phyloP scores from a whole-genome alignment of 257 asterid species.

The Solanum stenotomum region DNA sequence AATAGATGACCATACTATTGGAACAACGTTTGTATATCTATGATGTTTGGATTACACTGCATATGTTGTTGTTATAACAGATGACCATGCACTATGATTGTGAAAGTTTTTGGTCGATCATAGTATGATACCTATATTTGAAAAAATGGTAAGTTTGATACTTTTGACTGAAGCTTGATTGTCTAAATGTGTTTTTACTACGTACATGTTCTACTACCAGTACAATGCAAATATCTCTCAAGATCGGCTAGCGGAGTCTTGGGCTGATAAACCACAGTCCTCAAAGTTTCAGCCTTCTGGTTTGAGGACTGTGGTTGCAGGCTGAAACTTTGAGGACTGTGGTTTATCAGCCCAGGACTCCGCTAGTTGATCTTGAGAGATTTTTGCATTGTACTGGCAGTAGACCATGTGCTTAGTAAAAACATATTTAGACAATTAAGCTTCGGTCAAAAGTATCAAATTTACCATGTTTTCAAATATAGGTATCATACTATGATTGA shows the following conservation, averaged over 20 bases:
- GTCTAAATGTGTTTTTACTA: background rate
- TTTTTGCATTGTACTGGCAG: too few relatives aligned
- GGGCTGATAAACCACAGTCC: constrained; percentile 41
- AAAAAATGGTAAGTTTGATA: constrained; percentile 53
- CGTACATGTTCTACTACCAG: constrained; percentile 24
- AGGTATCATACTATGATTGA: constrained; percentile 72
- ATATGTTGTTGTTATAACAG: background rate
- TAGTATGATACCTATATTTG: constrained; percentile 68
- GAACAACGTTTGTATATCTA: background rate
- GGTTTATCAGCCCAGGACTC: too few relatives aligned
- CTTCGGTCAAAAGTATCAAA: too few relatives aligned
- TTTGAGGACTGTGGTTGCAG: background rate
- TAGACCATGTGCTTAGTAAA: too few relatives aligned
- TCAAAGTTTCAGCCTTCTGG: background rate
- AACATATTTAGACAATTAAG: too few relatives aligned
- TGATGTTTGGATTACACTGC: background rate
- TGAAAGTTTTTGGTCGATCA: constrained; percentile 71
- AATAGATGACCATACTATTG: background rate
- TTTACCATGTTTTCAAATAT: constrained; percentile 44
- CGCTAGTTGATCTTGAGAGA: too few relatives aligned
- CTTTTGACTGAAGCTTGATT: background rate
- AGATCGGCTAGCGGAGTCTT: constrained; percentile 52
- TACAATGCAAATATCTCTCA: constrained; percentile 37
- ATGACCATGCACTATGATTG: background rate
- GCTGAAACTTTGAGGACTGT: too few relatives aligned